phyloP scores from a whole-genome alignment of 148 eudicot species.

The Cornus florida region DNA sequence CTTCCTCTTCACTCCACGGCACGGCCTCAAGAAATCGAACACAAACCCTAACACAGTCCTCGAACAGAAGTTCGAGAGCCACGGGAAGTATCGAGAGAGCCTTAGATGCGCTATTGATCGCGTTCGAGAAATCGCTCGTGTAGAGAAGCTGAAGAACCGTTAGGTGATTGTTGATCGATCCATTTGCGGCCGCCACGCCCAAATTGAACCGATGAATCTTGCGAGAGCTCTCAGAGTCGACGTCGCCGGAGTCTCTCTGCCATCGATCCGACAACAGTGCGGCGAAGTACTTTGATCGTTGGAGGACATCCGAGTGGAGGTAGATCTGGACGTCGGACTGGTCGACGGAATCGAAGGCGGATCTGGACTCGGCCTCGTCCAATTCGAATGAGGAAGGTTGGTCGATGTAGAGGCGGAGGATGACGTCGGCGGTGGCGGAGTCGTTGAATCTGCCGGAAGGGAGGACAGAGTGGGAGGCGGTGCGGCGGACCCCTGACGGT shows the following conservation, averaged over 20 bases:
- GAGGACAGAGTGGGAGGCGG: constrained; percentile 22
- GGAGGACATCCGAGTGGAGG: constrained; percentile 65
- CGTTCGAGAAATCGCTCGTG: constrained; percentile 41
- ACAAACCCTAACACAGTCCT: constrained; percentile 70
- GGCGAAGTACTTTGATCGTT: constrained; percentile 65
- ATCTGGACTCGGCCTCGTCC: constrained; percentile 30
- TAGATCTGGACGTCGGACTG: constrained; percentile 18
- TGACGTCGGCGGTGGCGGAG: constrained; percentile 65
- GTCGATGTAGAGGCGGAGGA: constrained; percentile 59
- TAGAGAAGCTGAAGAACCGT: constrained; percentile 62
- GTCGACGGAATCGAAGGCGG: constrained; percentile 11
- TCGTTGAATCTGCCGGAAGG: constrained; percentile 61
- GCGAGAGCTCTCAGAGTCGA: constrained; percentile 8
- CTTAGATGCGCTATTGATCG: constrained; percentile 26
- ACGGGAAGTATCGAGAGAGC: constrained; percentile 62
- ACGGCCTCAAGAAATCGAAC: constrained; percentile 77
- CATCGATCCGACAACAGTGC: constrained; percentile 81
- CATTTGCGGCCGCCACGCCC: constrained; percentile 34
- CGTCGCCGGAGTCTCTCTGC: constrained; percentile 28
- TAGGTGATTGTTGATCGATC: constrained; percentile 46
- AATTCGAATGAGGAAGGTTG: constrained; percentile 18
- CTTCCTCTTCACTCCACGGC: constrained; percentile 93
- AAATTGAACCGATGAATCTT: constrained; percentile 31
- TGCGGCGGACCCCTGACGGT: constrained; percentile 26
- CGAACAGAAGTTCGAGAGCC: constrained; percentile 71